Percentiles rank a stretch among this genome's conserved stretches.
These are phyloP conservation scores for Diaporthe velutina DNA, from an alignment of 2,329 filamentous ascomycete genomes.

Conservation along the genomic window DNA sequence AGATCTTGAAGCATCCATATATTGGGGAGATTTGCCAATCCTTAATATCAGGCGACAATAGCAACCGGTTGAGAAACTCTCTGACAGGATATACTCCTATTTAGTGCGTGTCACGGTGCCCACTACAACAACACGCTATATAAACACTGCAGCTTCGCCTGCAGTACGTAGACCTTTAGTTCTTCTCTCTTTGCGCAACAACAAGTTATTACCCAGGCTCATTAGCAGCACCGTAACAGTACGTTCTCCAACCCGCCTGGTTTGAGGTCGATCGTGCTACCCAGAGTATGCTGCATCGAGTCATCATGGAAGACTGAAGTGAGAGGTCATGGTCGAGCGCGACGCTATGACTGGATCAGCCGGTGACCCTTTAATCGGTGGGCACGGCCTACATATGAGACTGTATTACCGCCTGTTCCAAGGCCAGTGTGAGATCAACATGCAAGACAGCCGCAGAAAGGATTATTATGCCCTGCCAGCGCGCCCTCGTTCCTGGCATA, in stretches of 20 bases:
- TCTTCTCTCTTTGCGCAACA: no score
- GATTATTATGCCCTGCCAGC: neutral
- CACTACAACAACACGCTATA: no score
- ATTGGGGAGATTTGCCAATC: neutral
- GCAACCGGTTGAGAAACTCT: neutral
- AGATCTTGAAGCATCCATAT: neutral
- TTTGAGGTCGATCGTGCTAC: neutral
- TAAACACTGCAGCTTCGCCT: no score
- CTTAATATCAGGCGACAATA: neutral
- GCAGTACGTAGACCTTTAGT: no score
- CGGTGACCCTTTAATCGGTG: neutral
- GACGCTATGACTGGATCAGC: neutral
- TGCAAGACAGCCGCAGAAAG: neutral
- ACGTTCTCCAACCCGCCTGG: no score
- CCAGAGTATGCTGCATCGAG: neutral
- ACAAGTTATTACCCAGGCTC: no score
- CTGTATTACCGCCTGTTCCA: neutral
- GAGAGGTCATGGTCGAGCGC: neutral
- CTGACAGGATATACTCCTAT: neutral
- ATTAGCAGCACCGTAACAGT: no score
- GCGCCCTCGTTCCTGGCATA: neutral
- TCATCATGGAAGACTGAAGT: neutral
- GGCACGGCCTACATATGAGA: neutral
- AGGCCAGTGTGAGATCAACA: no score
- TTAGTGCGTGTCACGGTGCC: no score